A percentile compares a stretch with the other conserved stretches of the same genome.
Evolutionary conservation across 495 filamentous ascomycete species (phyloP).

Genomic region (Penicillium odoratum): DNA sequence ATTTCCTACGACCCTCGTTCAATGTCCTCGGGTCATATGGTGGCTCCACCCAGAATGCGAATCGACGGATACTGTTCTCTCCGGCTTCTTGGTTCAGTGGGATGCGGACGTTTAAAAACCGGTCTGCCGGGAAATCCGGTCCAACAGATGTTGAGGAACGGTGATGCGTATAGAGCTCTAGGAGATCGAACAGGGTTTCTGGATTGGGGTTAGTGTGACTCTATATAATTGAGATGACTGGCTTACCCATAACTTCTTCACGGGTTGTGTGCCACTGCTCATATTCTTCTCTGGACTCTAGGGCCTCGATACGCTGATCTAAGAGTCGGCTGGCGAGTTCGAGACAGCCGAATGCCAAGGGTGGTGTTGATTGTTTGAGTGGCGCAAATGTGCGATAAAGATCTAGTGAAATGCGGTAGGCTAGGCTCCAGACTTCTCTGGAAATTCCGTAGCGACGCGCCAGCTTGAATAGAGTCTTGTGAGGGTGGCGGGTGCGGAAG

Average conservation of each 20-base stretch:
- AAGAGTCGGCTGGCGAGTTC: constrained; percentile 74
- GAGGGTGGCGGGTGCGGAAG: constrained; percentile 86
- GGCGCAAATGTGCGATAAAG: constrained; percentile 91
- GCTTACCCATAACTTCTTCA: constrained; percentile 66
- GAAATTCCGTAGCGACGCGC: constrained; percentile 51
- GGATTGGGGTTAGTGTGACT: constrained; percentile 8
- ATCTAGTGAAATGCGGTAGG: constrained; percentile 82
- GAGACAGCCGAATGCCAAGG: constrained; percentile 77
- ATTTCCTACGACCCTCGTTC: background rate
- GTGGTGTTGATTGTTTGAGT: constrained; percentile 77
- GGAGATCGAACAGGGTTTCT: constrained; percentile 82
- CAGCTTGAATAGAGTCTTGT: constrained; percentile 79
- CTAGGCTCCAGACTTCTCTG: constrained; percentile 55
- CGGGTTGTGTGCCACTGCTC: constrained; percentile 60
- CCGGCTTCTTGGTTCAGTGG: constrained; percentile 75
- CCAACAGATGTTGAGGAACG: constrained; percentile 71
- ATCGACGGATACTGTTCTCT: constrained; percentile 52
- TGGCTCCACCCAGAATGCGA: constrained; percentile 40
- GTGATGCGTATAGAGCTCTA: constrained; percentile 87
- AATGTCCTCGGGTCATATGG: constrained; percentile 3
- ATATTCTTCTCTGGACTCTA: constrained; percentile 50
- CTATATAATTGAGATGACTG: background rate
- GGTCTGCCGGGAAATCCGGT: constrained; percentile 63
- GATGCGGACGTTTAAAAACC: constrained; percentile 82
- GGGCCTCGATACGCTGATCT: constrained; percentile 45